Base-by-base conservation (phyloP, 768 basidiomycete species). In the Epithele typhae region DNA sequence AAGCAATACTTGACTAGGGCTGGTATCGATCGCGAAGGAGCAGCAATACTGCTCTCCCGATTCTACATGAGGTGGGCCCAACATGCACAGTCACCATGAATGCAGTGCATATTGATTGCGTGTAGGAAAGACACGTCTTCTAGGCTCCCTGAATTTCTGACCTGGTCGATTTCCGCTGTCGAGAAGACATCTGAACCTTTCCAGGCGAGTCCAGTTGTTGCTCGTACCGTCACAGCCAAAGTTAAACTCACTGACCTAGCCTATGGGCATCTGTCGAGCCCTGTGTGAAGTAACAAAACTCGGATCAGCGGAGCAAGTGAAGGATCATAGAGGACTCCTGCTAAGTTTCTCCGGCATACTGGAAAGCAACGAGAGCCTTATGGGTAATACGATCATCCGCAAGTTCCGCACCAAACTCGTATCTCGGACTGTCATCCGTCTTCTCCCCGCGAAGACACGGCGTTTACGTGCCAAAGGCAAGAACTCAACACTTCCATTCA, bases 1-100 rank as follows among this genome's bases (percentile, higher is more conserved):
- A 85, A 76, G 56, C 56, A 56, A 4, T 76, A 81, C 56, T 70
- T 94, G 8, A 63, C 63, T 4, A 79, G 73, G 35, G 79, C 90
- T 11, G 93, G 95, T 0, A 69, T 94, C 46, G 94, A 96, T 59
- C 77, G 92, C 6, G 88, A 92, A 35, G 85, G 79, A 25, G 88
- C 91, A 24, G 85, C 87, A 0, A 62, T 90, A 9, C 67, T 95
- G n/a, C 73, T 97, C 5, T 82, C 92, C 3, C 75, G 84, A 32
- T 68, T 94, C 24, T 96, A 88, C 60, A 81, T 80, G 56, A 81
- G 94, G 84, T 86, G 64, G 34, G 78, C n/a, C n/a, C 60, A 32
- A 10, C 7, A 40, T 19, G 23, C 25, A n/a, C 58, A 24, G 5
- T 25, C 56, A 30, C 32, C 37, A 12, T 18, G 42, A 38, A 48